Conservation (phyloP, 257 asterid species). For the Jasminum sambac region DNA sequence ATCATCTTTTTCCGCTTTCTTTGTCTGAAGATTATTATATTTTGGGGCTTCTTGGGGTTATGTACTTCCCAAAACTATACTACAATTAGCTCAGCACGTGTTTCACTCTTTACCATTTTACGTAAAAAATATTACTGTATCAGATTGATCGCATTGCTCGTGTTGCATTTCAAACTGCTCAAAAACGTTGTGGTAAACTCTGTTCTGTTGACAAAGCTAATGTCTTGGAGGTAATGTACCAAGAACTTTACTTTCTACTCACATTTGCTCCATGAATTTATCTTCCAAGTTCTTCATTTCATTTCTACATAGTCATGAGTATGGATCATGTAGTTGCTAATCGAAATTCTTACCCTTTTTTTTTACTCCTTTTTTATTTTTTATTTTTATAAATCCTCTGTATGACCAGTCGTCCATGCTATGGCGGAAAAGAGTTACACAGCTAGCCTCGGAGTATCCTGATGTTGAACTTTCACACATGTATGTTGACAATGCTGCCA, state of each 20-base stretch:
- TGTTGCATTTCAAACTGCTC: conserved; percentile 93
- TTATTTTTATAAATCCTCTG: too few species aligned
- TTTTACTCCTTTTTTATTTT: conserved; percentile 22
- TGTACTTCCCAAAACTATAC: background rate
- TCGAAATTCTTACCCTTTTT: conserved; percentile 14
- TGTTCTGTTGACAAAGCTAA: conserved; percentile 99
- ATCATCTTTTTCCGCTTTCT: background rate
- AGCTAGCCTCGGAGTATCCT: conserved; percentile 75
- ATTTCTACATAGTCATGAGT: conserved; percentile 1
- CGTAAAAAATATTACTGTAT: conserved; percentile 23
- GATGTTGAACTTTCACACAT: conserved; percentile 97
- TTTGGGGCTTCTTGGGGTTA: background rate
- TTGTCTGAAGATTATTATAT: background rate
- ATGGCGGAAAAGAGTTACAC: conserved; percentile 80
- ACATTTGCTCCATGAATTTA: background rate
- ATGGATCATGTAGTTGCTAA: background rate
- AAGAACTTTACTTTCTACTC: conserved; percentile 12
- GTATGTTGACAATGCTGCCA: conserved; percentile 99
- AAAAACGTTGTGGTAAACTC: conserved; percentile 82
- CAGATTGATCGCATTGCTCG: conserved; percentile 98
- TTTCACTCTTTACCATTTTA: conserved; percentile 4
- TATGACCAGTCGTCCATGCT: conserved; percentile 84
- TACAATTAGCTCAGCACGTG: background rate
- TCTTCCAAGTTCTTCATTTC: conserved; percentile 17
- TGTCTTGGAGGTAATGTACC: conserved; percentile 78